Evolutionary conservation across 495 filamentous ascomycete species (phyloP).

Genomic region (Penicillium roqueforti): DNA sequence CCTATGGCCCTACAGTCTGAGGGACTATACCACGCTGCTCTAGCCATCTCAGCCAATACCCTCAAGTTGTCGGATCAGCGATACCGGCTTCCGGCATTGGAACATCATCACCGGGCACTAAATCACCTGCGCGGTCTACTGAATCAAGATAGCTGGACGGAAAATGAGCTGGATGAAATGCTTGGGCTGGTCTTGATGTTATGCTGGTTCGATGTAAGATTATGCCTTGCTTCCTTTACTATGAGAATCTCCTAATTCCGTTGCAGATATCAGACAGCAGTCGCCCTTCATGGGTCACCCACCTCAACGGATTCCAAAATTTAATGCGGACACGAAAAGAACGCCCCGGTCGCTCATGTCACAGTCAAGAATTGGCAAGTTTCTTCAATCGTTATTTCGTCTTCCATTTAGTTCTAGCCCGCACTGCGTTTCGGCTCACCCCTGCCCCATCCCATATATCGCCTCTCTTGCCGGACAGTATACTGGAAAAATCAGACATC

Average conservation of each 20-base stretch:
- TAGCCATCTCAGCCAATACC: conserved; percentile 24
- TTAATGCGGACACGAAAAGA: conserved; percentile 17
- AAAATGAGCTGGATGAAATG: conserved; percentile 23
- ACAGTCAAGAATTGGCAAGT: conserved; percentile 16
- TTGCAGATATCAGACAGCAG: conserved; percentile 24
- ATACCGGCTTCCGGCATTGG: conserved; percentile 16
- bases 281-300: conserved; percentile 26
- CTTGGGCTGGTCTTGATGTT: conserved; percentile 24
- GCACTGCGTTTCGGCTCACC: conserved; percentile 19
- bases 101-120: conserved; percentile 19
- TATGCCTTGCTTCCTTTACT: background rate
- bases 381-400: conserved; percentile 28
- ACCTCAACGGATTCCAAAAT: conserved; percentile 23
- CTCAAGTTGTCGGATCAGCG: conserved; percentile 16
- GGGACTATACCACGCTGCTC: conserved; percentile 23
- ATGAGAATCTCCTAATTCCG: background rate
- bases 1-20: conserved; percentile 26
- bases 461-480: background rate
- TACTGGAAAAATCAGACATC: conserved; percentile 13
- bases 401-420: conserved; percentile 24
- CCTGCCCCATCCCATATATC: background rate
- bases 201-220: conserved; percentile 22
- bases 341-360: conserved; percentile 6
- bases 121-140: conserved; percentile 11
- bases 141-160: conserved; percentile 12